These are phyloP conservation scores for Vitellaria paradoxa DNA, from an alignment of 179 eudicot species.

Conservation along the genomic window DNA sequence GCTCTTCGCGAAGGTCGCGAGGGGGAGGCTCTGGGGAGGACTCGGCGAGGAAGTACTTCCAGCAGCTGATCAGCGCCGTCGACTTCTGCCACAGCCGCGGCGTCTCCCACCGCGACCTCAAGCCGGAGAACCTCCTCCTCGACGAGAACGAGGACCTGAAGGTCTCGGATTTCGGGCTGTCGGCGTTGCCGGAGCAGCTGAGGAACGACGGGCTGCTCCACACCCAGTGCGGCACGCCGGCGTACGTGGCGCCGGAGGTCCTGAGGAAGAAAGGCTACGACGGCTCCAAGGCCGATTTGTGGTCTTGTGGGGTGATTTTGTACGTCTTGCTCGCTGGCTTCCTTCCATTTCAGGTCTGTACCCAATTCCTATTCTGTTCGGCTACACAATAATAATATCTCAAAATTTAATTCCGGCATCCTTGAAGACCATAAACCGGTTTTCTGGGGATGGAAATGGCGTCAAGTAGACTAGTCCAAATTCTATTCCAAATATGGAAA, in stretches of 20 bases:
- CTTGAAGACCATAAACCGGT: too few species aligned
- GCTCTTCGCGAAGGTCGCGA: conserved; percentile 49
- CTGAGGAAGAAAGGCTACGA: conserved; percentile 64
- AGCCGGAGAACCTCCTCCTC: conserved; percentile 72
- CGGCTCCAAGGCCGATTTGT: conserved; percentile 48
- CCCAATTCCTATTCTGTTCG: too few species aligned
- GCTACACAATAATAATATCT: too few species aligned
- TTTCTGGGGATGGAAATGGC: too few species aligned
- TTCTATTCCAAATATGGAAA: too few species aligned
- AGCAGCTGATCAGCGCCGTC: conserved; percentile 67
- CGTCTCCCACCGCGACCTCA: conserved; percentile 72
- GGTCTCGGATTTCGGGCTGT: conserved; percentile 76
- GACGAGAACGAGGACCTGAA: conserved; percentile 70
- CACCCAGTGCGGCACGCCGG: conserved; percentile 89
- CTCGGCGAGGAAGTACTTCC: conserved; percentile 66
- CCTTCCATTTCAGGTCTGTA: conserved; percentile 37
- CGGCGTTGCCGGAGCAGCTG: conserved; percentile 71
- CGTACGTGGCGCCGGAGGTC: conserved; percentile 77
- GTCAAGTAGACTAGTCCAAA: too few species aligned
- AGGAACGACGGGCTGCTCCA: conserved; percentile 67
- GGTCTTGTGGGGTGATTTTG: conserved; percentile 60
- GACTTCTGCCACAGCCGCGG: conserved; percentile 88
- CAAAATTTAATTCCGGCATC: too few species aligned
- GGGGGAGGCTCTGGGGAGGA: conserved; percentile 57
- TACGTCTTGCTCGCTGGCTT: conserved; percentile 45